A percentile compares a stretch with the other conserved stretches of the same genome.
These are phyloP conservation scores for Vaccinium vitisidaea DNA, from an alignment of 148 eudicot genomes.

Conservation along the genomic window DNA sequence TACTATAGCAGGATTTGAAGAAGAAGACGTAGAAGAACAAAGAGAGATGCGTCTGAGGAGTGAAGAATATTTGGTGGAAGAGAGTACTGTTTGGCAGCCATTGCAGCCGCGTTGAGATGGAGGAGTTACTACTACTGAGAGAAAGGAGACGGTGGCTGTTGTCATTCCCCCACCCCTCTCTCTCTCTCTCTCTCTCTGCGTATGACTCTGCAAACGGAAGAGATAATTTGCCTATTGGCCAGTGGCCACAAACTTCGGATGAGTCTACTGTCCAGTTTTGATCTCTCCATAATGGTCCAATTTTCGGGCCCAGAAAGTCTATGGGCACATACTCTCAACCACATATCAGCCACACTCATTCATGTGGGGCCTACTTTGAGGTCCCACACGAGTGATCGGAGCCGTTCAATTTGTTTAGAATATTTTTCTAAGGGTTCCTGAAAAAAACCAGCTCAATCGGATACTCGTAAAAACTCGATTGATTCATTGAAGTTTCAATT, in stretches of 20 bases:
- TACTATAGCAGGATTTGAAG: slow-evolving; percentile 30
- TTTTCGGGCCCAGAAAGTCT: no score
- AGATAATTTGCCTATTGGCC: not conserved
- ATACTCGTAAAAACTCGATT: no score
- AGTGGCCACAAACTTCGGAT: not conserved
- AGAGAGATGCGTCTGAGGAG: not conserved
- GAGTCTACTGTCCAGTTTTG: no score
- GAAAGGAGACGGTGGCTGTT: not conserved
- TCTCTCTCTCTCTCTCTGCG: not conserved
- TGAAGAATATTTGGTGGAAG: not conserved
- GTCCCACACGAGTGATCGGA: no score
- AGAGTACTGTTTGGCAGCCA: slow-evolving; percentile 6
- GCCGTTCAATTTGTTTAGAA: no score
- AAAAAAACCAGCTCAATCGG: no score
- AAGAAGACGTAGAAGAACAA: slow-evolving; percentile 23
- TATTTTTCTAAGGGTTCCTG: no score
- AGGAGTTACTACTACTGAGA: not conserved
- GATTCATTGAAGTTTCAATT: no score
- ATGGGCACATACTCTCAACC: no score
- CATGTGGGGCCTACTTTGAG: no score
- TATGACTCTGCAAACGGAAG: not conserved
- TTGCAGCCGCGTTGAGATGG: not conserved
- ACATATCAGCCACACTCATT: no score
- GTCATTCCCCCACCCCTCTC: not conserved
- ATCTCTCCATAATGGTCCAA: no score